Evolutionary conservation across 202 grass and related monocot genomes (phyloP).

Genomic region (Elaeis oleifera): DNA sequence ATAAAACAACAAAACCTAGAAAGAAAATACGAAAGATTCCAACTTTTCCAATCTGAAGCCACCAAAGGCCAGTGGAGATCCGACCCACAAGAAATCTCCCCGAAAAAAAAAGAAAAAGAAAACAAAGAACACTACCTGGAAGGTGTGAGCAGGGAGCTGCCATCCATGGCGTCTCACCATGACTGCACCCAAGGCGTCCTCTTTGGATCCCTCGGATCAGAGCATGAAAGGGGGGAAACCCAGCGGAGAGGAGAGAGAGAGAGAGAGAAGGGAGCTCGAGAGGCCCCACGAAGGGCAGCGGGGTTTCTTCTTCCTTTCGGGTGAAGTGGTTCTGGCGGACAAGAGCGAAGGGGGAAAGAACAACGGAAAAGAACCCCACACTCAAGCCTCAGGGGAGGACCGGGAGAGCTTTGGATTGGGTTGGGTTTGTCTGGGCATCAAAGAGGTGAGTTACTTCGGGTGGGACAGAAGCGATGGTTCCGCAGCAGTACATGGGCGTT

Average conservation of each 20-base stretch:
- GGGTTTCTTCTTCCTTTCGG: background rate
- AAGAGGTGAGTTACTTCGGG: too few relatives aligned
- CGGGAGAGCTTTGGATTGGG: too few relatives aligned
- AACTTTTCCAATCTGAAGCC: too few relatives aligned
- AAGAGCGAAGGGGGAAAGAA: background rate
- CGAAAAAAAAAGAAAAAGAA: background rate
- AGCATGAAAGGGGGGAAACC: background rate
- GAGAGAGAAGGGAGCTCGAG: background rate
- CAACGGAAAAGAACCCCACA: background rate
- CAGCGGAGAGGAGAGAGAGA: too few relatives aligned
- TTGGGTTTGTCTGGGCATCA: too few relatives aligned
- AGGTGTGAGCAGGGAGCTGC: conserved; percentile 92
- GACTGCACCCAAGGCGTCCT: background rate
- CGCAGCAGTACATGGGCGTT: too few relatives aligned
- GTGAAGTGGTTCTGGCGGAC: too few relatives aligned
- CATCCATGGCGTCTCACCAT: conserved; percentile 96
- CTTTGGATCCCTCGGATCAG: conserved; percentile 5
- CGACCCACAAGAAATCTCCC: background rate
- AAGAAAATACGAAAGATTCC: too few relatives aligned
- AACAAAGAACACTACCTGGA: conserved; percentile 43
- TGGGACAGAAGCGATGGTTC: too few relatives aligned
- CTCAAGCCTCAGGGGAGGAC: too few relatives aligned
- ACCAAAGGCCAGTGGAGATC: too few relatives aligned
- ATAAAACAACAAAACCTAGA: too few relatives aligned
- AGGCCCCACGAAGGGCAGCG: background rate